Evolutionary conservation across 148 eudicot species (phyloP).

Genomic region (Limonium bicolor): DNA sequence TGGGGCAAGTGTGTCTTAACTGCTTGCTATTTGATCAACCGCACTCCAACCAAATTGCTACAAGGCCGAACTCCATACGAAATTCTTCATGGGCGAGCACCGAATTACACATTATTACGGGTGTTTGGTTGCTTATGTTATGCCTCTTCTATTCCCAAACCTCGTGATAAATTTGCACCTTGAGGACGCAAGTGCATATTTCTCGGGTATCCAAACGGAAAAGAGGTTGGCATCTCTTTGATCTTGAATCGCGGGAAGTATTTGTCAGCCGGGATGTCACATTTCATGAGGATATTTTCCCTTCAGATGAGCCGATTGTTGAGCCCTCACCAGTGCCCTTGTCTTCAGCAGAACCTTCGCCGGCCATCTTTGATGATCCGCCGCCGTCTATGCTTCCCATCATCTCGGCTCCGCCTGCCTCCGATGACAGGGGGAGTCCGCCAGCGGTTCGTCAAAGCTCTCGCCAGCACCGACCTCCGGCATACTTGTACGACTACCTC

Average conservation of each 20-base stretch:
- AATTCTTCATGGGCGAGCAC: neutral
- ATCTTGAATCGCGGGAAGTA: no score
- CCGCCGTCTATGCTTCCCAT: no score
- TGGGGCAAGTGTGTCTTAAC: neutral
- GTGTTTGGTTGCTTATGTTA: neutral
- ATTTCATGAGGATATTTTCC: no score
- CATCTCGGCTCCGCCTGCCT: neutral
- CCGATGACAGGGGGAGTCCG: no score
- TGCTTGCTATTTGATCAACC: neutral
- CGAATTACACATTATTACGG: neutral
- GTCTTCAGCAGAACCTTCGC: no score
- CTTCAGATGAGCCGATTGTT: no score
- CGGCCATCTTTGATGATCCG: neutral
- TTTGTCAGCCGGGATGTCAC: no score
- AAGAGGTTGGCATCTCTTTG: neutral
- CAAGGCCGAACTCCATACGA: neutral
- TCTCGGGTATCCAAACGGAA: neutral
- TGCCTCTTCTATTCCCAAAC: neutral
- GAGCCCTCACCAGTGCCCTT: no score
- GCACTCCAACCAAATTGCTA: neutral
- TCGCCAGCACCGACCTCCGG: no score
- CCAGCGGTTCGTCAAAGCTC: no score
- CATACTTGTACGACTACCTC: no score
- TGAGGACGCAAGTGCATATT: neutral
- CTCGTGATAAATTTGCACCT: constrained; percentile 1